A percentile compares a stretch with the other conserved stretches of the same genome.
phyloP scores from a whole-genome alignment of 2,329 filamentous ascomycete species.

The Scedosporium minutisporum region DNA sequence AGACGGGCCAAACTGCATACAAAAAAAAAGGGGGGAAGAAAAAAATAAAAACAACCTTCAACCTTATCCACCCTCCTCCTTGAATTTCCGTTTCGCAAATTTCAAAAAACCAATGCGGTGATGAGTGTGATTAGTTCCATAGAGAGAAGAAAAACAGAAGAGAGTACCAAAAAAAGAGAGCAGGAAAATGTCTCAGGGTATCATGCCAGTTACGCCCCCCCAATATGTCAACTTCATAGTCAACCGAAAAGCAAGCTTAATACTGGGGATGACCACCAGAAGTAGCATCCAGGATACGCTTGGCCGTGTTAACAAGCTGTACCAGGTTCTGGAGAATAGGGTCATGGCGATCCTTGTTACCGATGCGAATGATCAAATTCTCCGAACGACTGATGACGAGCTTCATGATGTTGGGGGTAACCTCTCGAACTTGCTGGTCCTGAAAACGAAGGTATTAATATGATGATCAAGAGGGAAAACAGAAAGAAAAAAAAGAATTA shows the following conservation, averaged over 20 bases:
- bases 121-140: too few relatives aligned
- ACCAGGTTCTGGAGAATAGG: slow-evolving; percentile 37
- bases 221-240: not conserved
- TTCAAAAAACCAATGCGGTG: too few relatives aligned
- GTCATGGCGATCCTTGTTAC: slow-evolving; percentile 35
- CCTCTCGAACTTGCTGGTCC: slow-evolving; percentile 45
- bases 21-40: too few relatives aligned
- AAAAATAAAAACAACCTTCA: too few relatives aligned
- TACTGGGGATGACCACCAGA: not conserved
- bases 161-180: not conserved
- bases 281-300: slow-evolving; percentile 19
- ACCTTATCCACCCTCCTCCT: too few relatives aligned
- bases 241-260: not conserved
- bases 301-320: slow-evolving; percentile 27
- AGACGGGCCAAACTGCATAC: too few relatives aligned
- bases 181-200: not conserved
- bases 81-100: too few relatives aligned
- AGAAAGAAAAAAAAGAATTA: slow-evolving; percentile 11
- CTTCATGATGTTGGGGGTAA: slow-evolving; percentile 47
- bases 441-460: slow-evolving; percentile 19
- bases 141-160: not conserved
- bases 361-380: slow-evolving; percentile 41
- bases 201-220: not conserved
- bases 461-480: not conserved
- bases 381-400: slow-evolving; percentile 43